Conservation (phyloP, 1,139 yeast species). For the Eremothecium coryli region DNA sequence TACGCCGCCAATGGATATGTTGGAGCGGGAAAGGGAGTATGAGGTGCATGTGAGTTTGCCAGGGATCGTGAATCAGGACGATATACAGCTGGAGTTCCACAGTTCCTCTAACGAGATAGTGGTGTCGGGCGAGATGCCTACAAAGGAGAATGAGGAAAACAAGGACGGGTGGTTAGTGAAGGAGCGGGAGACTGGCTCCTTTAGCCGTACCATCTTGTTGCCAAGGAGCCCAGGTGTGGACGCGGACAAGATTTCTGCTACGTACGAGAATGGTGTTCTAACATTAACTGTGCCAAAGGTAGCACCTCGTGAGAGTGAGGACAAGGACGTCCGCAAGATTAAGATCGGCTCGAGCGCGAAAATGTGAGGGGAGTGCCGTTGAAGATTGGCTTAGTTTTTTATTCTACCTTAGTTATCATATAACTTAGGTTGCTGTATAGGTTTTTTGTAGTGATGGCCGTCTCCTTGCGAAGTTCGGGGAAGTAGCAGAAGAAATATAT, state of each 20-base stretch:
- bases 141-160: constrained; percentile 17
- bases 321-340: constrained; percentile 29
- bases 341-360: constrained; percentile 23
- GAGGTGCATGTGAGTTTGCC: constrained; percentile 36
- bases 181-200: constrained; percentile 35
- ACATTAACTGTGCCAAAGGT: constrained; percentile 34
- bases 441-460: too few species aligned
- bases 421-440: too few species aligned
- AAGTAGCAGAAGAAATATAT: too few species aligned
- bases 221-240: constrained; percentile 34
- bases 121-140: constrained; percentile 33
- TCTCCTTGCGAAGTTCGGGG: too few species aligned
- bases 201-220: constrained; percentile 34
- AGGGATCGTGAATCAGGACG: constrained; percentile 34
- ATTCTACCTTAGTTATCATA: too few species aligned
- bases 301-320: constrained; percentile 22
- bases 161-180: constrained; percentile 29
- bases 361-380: too few species aligned
- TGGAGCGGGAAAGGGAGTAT: constrained; percentile 34
- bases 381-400: too few species aligned
- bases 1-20: constrained; percentile 36
- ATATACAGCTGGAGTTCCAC: constrained; percentile 34
- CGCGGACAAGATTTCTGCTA: constrained; percentile 35
- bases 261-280: constrained; percentile 35
- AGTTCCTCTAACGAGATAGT: constrained; percentile 33